These are phyloP conservation scores for Ceratobasidium theobromae DNA, from an alignment of 1,284 basidiomycete species.

Conservation along the genomic window DNA sequence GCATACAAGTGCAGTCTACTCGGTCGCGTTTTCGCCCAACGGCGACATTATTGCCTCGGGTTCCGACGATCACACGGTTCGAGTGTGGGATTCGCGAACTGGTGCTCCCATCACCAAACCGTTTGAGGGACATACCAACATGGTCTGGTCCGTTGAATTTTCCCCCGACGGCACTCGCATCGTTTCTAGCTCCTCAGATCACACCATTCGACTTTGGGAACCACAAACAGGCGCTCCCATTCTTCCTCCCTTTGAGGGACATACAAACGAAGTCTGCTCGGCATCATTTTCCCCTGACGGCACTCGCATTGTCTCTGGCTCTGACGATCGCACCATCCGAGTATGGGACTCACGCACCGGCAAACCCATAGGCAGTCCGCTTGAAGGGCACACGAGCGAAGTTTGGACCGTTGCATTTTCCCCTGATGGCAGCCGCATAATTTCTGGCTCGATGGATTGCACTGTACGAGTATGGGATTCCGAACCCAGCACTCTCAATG, in stretches of 20 bases:
- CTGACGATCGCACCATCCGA: too few species aligned
- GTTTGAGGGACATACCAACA: background rate
- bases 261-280: too few species aligned
- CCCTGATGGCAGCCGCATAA: background rate
- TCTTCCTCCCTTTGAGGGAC: too few species aligned
- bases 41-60: background rate
- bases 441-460: background rate
- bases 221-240: too few species aligned
- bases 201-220: slow-evolving; percentile 1
- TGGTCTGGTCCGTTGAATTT: slow-evolving; percentile 2
- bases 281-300: too few species aligned
- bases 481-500: background rate
- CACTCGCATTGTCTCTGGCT: too few species aligned
- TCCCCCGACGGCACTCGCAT: slow-evolving; percentile 10
- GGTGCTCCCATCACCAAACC: background rate
- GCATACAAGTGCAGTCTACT: background rate
- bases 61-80: background rate
- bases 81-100: background rate
- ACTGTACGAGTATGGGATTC: background rate
- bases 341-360: too few species aligned
- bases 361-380: background rate
- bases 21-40: background rate
- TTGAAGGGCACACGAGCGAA: background rate
- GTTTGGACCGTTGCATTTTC: background rate
- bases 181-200: slow-evolving; percentile 2